These are phyloP conservation scores for Penicillium polonicum DNA, from an alignment of 2,329 filamentous ascomycete genomes.

Conservation along the genomic window DNA sequence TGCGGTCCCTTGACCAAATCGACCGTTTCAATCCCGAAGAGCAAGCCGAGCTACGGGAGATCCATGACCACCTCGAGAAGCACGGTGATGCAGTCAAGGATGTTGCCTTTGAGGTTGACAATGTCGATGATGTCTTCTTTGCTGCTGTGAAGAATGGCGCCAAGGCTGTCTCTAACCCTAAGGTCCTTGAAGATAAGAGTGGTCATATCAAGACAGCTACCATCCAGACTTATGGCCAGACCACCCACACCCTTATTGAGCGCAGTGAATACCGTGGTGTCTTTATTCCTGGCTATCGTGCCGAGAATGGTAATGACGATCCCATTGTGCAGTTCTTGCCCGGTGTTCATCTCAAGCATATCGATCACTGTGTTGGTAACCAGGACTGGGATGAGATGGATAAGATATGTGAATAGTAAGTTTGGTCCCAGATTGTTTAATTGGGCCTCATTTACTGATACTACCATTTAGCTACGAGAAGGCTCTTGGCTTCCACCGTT, in stretches of 20 bases:
- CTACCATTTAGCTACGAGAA: constrained; percentile 67
- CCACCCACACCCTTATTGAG: constrained; percentile 86
- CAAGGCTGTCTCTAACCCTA: constrained; percentile 44
- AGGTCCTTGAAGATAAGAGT: constrained; percentile 60
- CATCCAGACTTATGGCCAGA: constrained; percentile 91
- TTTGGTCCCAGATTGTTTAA: not conserved
- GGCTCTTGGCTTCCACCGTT: constrained; percentile 88
- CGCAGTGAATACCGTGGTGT: constrained; percentile 66
- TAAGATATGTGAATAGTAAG: constrained; percentile 58
- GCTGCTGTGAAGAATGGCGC: constrained; percentile 62
- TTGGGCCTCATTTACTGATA: constrained; percentile 5
- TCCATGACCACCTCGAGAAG: constrained; percentile 77
- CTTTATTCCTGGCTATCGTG: constrained; percentile 81
- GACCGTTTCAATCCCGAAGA: constrained; percentile 60
- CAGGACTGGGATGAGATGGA: constrained; percentile 93
- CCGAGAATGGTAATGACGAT: constrained; percentile 49
- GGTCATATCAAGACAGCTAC: constrained; percentile 72
- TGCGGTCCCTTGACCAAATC: constrained; percentile 63
- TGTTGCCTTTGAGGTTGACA: constrained; percentile 91
- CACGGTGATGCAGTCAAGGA: constrained; percentile 96
- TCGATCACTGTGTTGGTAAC: constrained; percentile 97
- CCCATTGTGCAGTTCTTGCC: constrained; percentile 56
- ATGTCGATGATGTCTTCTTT: constrained; percentile 75
- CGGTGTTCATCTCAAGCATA: constrained; percentile 64
- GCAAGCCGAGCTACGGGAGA: constrained; percentile 64